Evolutionary conservation across 2,329 filamentous ascomycete genomes (phyloP).

Genomic region (Diaporthe citrichinensis): DNA sequence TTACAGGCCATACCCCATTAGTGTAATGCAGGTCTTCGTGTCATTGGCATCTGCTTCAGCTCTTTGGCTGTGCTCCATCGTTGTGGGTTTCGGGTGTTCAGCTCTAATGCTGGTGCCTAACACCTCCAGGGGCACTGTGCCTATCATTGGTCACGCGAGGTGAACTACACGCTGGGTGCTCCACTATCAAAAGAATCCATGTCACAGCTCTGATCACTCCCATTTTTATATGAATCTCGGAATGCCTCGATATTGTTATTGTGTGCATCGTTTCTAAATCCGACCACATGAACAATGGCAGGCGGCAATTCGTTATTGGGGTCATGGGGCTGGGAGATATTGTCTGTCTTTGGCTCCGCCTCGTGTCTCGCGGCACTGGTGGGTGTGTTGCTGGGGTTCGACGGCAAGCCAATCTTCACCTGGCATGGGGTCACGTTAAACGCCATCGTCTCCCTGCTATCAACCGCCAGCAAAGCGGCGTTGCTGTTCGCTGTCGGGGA

Average conservation of each 20-base stretch:
- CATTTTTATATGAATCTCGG: not conserved
- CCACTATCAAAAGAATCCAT: not conserved
- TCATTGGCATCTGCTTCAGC: not conserved
- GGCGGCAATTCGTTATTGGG: not conserved
- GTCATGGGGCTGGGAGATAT: conserved; percentile 4
- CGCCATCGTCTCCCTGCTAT: conserved; percentile 30
- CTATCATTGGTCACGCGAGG: not conserved
- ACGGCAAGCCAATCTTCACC: conserved; percentile 14
- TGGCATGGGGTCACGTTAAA: conserved; percentile 33
- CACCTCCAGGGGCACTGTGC: not conserved
- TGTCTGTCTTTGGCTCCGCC: conserved; percentile 1
- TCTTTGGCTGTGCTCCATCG: not conserved
- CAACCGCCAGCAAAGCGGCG: conserved; percentile 14
- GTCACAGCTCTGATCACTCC: not conserved
- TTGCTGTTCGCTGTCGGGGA: conserved; percentile 21
- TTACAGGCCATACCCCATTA: not conserved
- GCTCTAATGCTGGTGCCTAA: conserved; percentile 14
- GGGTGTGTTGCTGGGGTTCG: not conserved
- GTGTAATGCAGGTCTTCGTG: not conserved
- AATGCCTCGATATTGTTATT: not conserved
- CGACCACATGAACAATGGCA: not conserved
- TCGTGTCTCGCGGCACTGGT: conserved; percentile 9
- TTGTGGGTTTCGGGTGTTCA: conserved; percentile 12
- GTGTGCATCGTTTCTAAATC: not conserved
- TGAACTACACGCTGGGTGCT: not conserved